phyloP scores from a whole-genome alignment of 75 land plant species.

The Pinus albicaulis region DNA sequence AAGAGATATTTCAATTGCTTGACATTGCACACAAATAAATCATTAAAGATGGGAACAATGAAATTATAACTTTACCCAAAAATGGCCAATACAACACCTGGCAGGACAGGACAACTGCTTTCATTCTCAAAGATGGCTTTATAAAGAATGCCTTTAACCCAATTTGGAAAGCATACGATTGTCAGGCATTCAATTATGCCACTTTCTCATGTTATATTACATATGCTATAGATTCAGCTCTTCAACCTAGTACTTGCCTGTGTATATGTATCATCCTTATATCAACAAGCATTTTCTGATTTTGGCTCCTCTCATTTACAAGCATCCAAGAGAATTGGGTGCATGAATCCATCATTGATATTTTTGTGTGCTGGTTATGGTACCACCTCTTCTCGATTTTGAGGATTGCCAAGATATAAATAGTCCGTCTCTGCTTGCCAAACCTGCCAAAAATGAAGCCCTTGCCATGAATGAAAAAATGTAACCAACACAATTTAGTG shows the following conservation, averaged over 20 bases:
- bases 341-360: neutral
- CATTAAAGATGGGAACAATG: neutral
- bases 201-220: neutral
- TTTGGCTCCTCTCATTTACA: neutral
- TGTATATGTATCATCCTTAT: neutral
- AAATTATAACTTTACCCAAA: neutral
- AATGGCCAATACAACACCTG: neutral
- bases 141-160: neutral
- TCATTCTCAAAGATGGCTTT: conserved; percentile 4
- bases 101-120: neutral
- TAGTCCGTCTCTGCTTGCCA: conserved; percentile 93
- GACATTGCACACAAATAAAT: neutral
- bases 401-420: conserved; percentile 66
- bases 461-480: neutral
- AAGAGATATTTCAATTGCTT: neutral
- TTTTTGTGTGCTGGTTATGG: conserved; percentile 14
- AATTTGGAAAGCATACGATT: neutral
- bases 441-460: conserved; percentile 38
- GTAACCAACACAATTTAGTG: neutral
- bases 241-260: no score
- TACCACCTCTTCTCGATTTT: conserved; percentile 41
- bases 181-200: neutral
- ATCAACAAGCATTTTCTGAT: neutral
- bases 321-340: neutral
- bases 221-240: neutral